Base-by-base conservation (phyloP, 2,329 filamentous ascomycete genomes). In the Pleoardoris graminearum region DNA sequence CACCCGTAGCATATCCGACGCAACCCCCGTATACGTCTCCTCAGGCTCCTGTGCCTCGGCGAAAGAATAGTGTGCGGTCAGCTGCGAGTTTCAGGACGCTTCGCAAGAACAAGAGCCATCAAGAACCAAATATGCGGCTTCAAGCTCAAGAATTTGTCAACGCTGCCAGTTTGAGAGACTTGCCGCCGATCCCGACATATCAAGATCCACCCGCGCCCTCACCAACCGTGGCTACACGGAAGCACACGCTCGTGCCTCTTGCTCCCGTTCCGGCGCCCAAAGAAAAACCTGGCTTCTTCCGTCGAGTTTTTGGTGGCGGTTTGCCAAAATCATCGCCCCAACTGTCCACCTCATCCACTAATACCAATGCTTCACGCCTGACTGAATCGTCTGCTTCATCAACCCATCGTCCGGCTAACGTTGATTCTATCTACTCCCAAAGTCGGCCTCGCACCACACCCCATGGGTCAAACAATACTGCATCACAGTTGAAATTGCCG, bases 281-380 rank as follows among this genome's bases (percentile, higher is more conserved):
- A 47, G 90, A 88, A 90, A 66, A 86, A 51, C 89, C 84, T 7
- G 92, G 94, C 17, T 97, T 99, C 78, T 97, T 97, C 78, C 86
- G 91, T 63, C 85, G 93, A 58, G 89, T 97, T 33, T 97, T 97
- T 77, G 90, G 88, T 30, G 69, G 68, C 35, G 61, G 63, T 33
- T 88, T 87, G 8, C 85, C 88, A 30, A 89, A 82, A 68, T 82
- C 75, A 43, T 59, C 63, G 47, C 35, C 65, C 12, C 69, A 79
- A 71, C 58, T 69, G 67, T 57, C 64, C 27, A 51, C 51, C 32
- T 43, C 54, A 4, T 48, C 63, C n/a, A 51, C 52, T 33, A 62
- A 53, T 39, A 51, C 61, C 7, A 63, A 50, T 19, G 42, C 45
- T 37, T 48, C 62, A 7, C 59, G 62, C 17, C 32, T 50, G 7